Conservation (phyloP, 2,329 filamentous ascomycete species). For the Aplosporella prunicola region DNA sequence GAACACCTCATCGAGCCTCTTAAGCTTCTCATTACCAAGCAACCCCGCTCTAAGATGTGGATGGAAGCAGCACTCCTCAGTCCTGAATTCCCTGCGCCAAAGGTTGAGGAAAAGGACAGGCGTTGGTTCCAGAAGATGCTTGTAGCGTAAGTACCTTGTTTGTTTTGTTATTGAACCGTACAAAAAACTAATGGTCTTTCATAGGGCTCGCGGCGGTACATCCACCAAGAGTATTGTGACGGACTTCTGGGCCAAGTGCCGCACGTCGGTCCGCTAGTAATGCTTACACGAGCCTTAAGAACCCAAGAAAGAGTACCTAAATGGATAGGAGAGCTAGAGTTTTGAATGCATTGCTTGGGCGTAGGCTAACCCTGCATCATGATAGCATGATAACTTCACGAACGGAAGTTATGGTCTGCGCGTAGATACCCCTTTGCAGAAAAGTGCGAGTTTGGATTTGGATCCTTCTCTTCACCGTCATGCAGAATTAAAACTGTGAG, state of each 20-base stretch:
- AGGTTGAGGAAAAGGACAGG: slow-evolving; percentile 9
- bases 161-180: background rate
- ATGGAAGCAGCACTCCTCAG: slow-evolving; percentile 2
- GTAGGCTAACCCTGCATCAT: too few species aligned
- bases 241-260: slow-evolving; percentile 10
- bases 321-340: too few species aligned
- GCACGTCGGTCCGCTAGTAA: too few species aligned
- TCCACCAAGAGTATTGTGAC: slow-evolving; percentile 1
- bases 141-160: slow-evolving; percentile 5
- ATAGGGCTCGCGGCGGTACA: slow-evolving; percentile 8
- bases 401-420: too few species aligned
- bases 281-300: too few species aligned
- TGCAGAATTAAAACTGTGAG: too few species aligned
- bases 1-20: slow-evolving; percentile 6
- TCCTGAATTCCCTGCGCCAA: slow-evolving; percentile 7
- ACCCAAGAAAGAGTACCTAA: too few species aligned
- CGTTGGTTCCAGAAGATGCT: slow-evolving; percentile 9
- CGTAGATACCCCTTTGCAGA: too few species aligned
- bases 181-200: background rate
- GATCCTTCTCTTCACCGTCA: too few species aligned
- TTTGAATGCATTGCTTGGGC: too few species aligned
- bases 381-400: too few species aligned
- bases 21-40: slow-evolving; percentile 3
- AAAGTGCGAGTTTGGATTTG: too few species aligned
- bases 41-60: slow-evolving; percentile 2